Evolutionary conservation across 2,329 filamentous ascomycete species (phyloP), one percentile per base, ranked within the genome.

Genomic region (Alternaria novae-zelandiae): DNA sequence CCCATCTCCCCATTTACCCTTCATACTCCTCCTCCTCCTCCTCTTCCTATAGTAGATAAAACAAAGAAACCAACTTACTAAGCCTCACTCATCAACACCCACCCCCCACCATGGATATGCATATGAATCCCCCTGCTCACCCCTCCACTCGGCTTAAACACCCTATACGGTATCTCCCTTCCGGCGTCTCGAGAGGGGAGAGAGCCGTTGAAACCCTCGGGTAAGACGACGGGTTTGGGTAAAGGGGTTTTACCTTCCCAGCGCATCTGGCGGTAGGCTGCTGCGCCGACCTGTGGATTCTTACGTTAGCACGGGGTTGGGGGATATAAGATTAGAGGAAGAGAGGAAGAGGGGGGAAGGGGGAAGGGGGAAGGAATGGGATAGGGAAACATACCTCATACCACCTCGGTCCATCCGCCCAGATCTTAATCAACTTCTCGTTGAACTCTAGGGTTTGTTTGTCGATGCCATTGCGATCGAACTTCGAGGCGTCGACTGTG

Each of bases 61-160:
- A 11, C 25, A 26, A 28, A 5, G 26, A 28, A 28, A 12, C 12
- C 28, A 32, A 36, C 53, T 8, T 54, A 71, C 79, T 59, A 69
- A 45, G 59, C 66, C 28, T 70, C 76, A 79, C 80, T 80, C 62
- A 82, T 80, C 56, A 84, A 70, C 10, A 83, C 82, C 80, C 81
- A 84, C 44, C 83, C 82, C 15, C 82, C 82, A 41, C 86, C 87
- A 70, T 89, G 87, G 49, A 88, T 84, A 71, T 89, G 86, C 65
- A 87, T 74, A 68, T 86, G 83, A 2, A 87, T 77, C 1, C 84
- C 85, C 57, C 79, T 82, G 21, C 73, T 71, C 26, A 78, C 75
- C 5, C 81, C 83, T 23, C 82, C 83, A 25, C 81, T 79, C 1
- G 86, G 86, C 53, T 80, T 80, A 63, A 87, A 84, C 4, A 86